A percentile compares a stretch with the other conserved stretches of the same genome.
phyloP scores from a whole-genome alignment of 495 filamentous ascomycete species.

The Podospora didyma region DNA sequence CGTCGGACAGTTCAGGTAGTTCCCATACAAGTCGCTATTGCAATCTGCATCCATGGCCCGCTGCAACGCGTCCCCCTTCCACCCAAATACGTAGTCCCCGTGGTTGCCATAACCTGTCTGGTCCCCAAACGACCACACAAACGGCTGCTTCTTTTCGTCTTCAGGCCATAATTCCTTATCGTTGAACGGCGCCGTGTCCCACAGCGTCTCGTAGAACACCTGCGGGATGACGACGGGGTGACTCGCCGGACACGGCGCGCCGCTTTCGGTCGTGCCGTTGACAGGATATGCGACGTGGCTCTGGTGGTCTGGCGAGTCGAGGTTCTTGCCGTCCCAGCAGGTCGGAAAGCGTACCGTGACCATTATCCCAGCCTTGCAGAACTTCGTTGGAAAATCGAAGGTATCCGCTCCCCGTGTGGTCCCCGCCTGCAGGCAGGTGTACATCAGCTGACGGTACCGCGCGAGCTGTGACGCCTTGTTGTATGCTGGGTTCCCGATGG shows the following conservation, averaged over 20 bases:
- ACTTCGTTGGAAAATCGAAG: constrained; percentile 24
- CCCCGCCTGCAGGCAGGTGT: constrained; percentile 27
- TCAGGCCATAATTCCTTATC: constrained; percentile 38
- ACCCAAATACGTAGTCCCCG: no score
- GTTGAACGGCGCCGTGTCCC: constrained; percentile 33
- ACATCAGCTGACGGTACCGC: constrained; percentile 32
- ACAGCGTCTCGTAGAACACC: constrained; percentile 33
- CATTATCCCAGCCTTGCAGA: constrained; percentile 32
- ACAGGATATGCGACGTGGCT: constrained; percentile 34
- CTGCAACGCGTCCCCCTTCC: no score
- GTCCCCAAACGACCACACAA: constrained; percentile 41
- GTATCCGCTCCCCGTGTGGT: constrained; percentile 22
- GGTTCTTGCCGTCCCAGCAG: constrained; percentile 21
- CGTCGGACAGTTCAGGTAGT: no score
- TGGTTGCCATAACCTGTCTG: constrained; percentile 24
- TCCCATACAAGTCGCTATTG: no score
- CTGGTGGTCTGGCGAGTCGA: constrained; percentile 22
- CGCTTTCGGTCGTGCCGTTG: constrained; percentile 31
- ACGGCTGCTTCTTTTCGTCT: constrained; percentile 34
- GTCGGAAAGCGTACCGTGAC: constrained; percentile 28
- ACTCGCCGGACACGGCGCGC: constrained; percentile 29
- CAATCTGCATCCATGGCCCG: no score
- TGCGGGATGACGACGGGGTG: constrained; percentile 33
- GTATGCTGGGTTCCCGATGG: constrained; percentile 57
- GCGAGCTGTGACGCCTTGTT: constrained; percentile 17